A percentile compares a stretch with the other conserved stretches of the same genome.
Conservation (phyloP, 139 green algal species). For the Coelastrella sp. region DNA sequence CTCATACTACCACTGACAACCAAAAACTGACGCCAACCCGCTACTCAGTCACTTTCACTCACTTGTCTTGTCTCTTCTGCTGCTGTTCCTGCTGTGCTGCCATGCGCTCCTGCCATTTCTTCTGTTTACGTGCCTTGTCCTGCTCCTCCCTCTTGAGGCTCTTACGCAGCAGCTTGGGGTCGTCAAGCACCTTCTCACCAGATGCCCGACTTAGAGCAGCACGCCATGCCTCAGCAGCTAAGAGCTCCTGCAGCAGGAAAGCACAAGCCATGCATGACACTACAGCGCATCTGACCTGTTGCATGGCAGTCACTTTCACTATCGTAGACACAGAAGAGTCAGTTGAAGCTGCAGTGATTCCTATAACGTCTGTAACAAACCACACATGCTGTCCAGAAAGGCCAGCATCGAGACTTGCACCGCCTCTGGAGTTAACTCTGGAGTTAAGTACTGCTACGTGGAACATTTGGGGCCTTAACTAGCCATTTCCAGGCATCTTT, state of each 20-base stretch:
- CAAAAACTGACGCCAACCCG: no score
- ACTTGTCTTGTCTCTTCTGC: conserved; percentile 80
- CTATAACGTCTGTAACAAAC: not conserved
- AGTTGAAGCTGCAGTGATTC: not conserved
- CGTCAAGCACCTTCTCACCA: conserved; percentile 90
- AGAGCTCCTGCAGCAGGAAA: conserved; percentile 41
- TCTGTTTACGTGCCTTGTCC: conserved; percentile 74
- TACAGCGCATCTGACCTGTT: no score
- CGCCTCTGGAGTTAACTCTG: no score
- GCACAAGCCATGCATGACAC: no score
- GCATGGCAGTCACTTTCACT: no score
- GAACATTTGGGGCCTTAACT: no score
- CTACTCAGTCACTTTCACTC: conserved; percentile 1
- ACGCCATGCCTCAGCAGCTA: conserved; percentile 74
- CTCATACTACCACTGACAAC: no score
- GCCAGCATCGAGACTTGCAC: no score
- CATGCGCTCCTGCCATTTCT: conserved; percentile 79
- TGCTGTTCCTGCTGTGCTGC: conserved; percentile 69
- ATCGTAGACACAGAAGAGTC: not conserved
- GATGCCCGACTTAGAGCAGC: conserved; percentile 74
- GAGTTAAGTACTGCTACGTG: no score
- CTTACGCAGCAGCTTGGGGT: conserved; percentile 86
- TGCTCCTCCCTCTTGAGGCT: conserved; percentile 84
- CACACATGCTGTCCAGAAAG: not conserved
- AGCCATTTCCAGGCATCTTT: no score